These are phyloP conservation scores for Exserohilum turcica DNA, from an alignment of 2,329 filamentous ascomycete genomes.

Conservation along the genomic window DNA sequence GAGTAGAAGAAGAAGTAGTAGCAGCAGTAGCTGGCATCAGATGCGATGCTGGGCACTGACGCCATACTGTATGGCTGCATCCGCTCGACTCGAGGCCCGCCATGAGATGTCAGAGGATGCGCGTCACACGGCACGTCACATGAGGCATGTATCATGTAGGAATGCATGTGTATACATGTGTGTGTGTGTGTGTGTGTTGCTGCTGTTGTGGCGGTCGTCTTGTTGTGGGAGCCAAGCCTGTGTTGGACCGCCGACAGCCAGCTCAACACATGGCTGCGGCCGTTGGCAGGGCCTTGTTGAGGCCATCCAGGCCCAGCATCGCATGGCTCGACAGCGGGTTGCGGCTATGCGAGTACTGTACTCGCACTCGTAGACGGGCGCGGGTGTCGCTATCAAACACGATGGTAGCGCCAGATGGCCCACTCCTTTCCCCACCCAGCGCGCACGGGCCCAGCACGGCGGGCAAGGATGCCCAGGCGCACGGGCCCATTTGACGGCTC, in stretches of 20 bases:
- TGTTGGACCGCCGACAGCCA: neutral
- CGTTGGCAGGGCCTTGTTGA: neutral
- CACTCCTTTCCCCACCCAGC: slow-evolving; percentile 26
- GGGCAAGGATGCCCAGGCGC: slow-evolving; percentile 13
- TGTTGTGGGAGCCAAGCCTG: neutral
- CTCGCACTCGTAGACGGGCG: slow-evolving; percentile 13
- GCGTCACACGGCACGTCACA: slow-evolving; percentile 23
- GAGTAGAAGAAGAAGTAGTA: too few species aligned
- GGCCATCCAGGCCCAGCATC: too few species aligned
- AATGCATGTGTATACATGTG: slow-evolving; percentile 17
- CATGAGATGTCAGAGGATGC: slow-evolving; percentile 5
- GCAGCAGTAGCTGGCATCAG: slow-evolving; percentile 32
- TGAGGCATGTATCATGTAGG: slow-evolving; percentile 9
- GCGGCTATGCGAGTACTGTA: slow-evolving; percentile 28
- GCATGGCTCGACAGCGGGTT: too few species aligned
- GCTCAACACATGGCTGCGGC: neutral
- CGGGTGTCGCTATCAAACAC: slow-evolving; percentile 25
- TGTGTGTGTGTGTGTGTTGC: slow-evolving; percentile 21
- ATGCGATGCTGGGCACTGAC: slow-evolving; percentile 28
- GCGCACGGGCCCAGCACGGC: slow-evolving; percentile 21
- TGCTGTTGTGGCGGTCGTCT: slow-evolving; percentile 18
- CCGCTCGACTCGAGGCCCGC: neutral
- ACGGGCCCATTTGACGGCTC: slow-evolving; percentile 22
- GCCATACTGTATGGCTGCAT: slow-evolving; percentile 28
- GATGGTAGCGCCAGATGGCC: slow-evolving; percentile 25